These are phyloP conservation scores for Macrolepiota albuminosa DNA, from an alignment of 768 basidiomycete species.

Conservation along the genomic window DNA sequence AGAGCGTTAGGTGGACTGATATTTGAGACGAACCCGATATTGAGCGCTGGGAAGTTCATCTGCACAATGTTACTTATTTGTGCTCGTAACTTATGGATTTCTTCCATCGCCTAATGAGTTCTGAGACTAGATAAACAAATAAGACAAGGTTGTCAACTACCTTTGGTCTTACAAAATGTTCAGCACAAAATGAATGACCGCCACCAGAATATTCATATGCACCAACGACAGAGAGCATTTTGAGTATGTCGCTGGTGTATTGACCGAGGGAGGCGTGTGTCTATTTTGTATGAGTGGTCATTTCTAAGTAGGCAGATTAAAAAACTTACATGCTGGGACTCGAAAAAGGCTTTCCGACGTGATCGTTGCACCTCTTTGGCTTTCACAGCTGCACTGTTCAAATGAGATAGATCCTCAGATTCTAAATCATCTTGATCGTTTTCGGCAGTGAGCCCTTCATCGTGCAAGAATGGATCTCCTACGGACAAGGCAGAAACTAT, in stretches of 20 bases:
- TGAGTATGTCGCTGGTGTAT: slow-evolving; percentile 81
- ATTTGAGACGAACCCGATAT: slow-evolving; percentile 57
- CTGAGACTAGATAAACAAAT: not conserved
- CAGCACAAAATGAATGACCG: slow-evolving; percentile 71
- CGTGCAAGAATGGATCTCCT: slow-evolving; percentile 92
- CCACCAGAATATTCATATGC: slow-evolving; percentile 93
- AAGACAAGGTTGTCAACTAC: slow-evolving; percentile 33
- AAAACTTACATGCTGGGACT: slow-evolving; percentile 64
- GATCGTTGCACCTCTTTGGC: slow-evolving; percentile 54
- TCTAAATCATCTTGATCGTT: slow-evolving; percentile 32
- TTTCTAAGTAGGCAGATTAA: not conserved
- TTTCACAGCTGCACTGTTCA: slow-evolving; percentile 42
- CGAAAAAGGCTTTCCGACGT: slow-evolving; percentile 75
- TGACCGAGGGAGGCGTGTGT: slow-evolving; percentile 76
- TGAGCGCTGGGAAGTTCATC: slow-evolving; percentile 64
- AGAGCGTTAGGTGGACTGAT: slow-evolving; percentile 71
- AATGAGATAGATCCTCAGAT: slow-evolving; percentile 32
- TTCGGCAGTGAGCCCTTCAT: slow-evolving; percentile 56
- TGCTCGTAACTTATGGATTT: slow-evolving; percentile 90
- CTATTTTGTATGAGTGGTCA: slow-evolving; percentile 31
- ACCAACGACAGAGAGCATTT: slow-evolving; percentile 87
- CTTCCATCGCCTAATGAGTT: slow-evolving; percentile 83
- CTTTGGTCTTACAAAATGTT: slow-evolving; percentile 89
- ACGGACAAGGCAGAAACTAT: slow-evolving; percentile 90
- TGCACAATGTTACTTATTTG: slow-evolving; percentile 86